A percentile compares a stretch with the other conserved stretches of the same genome.
Evolutionary conservation across 1,139 yeast genomes (phyloP).

Genomic region (Pneumocystis canis): DNA sequence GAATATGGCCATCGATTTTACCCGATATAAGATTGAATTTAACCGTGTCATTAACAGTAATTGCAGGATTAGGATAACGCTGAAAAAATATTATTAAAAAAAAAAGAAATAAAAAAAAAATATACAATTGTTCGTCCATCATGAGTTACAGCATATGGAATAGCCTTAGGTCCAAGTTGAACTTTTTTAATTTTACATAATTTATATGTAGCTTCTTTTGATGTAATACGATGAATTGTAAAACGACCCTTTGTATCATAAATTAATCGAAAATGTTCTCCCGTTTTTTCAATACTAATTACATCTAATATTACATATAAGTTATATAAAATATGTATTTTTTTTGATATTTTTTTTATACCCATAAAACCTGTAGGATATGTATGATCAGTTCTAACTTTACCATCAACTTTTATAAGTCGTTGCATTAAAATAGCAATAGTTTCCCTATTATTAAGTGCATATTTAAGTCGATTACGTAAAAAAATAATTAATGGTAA

Average conservation of each 20-base stretch:
- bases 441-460: conserved; percentile 98
- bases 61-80: conserved; percentile 95
- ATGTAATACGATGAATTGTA: conserved; percentile 98
- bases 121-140: conserved; percentile 83
- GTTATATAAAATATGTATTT: no score
- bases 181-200: conserved; percentile 95
- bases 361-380: conserved; percentile 97
- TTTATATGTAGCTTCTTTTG: conserved; percentile 96
- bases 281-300: conserved; percentile 90
- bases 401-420: conserved; percentile 97
- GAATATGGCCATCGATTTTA: conserved; percentile 79
- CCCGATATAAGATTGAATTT: conserved; percentile 93
- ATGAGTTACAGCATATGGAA: conserved; percentile 96
- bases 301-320: conserved; percentile 39
- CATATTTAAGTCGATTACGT: conserved; percentile 99
- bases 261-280: conserved; percentile 96
- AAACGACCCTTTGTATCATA: conserved; percentile 98
- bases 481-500: conserved; percentile 94
- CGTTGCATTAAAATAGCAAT: conserved; percentile 98
- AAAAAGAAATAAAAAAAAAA: neutral
- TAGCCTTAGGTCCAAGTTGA: conserved; percentile 94
- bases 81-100: neutral
- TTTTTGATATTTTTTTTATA: neutral
- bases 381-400: conserved; percentile 97
- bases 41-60: conserved; percentile 94